Evolutionary conservation across 495 filamentous ascomycete genomes (phyloP).

Genomic region (Neurospora sp.): DNA sequence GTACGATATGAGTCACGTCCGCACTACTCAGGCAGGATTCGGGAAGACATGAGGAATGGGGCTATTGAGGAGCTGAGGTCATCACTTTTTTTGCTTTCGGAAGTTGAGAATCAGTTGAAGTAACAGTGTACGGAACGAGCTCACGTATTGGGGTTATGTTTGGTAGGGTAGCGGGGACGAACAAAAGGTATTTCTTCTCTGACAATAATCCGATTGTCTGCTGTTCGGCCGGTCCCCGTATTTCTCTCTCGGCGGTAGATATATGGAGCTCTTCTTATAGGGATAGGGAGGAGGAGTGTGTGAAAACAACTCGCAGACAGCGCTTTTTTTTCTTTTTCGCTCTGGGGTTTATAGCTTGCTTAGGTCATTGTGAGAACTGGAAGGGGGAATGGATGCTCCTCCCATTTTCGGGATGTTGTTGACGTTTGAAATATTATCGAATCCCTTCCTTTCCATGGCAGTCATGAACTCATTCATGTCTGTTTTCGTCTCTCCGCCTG

Average conservation of each 20-base stretch:
- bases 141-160: neutral
- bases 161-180: neutral
- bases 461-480: neutral
- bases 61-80: neutral
- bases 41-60: neutral
- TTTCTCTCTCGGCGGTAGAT: neutral
- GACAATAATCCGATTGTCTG: neutral
- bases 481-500: neutral
- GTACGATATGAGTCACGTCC: neutral
- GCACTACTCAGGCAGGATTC: neutral
- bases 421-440: neutral
- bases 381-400: neutral
- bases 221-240: neutral
- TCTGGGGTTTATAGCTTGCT: neutral
- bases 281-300: neutral
- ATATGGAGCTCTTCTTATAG: neutral
- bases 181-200: neutral
- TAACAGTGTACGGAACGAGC: neutral
- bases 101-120: neutral
- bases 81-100: neutral
- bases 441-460: neutral
- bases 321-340: conserved; percentile 10
- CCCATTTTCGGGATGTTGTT: neutral
- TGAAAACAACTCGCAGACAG: neutral
- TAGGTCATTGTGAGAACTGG: neutral